Evolutionary conservation across 345 rosid species (phyloP), one percentile per base, ranked within the genome.

Genomic region (Moricandia arvensis): DNA sequence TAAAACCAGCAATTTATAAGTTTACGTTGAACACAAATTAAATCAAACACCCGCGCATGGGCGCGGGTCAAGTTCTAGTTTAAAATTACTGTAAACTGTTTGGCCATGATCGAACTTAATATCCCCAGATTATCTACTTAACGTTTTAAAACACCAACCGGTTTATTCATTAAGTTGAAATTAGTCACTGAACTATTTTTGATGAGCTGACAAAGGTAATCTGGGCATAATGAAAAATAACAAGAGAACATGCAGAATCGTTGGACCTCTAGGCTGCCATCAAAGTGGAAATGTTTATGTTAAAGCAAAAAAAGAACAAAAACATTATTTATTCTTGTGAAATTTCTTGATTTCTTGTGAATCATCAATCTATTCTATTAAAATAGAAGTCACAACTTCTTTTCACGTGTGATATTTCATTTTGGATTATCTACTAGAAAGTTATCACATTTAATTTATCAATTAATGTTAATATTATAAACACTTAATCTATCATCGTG

Each of bases 201-300:
- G 53, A 45, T 5, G 18, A 63, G 58, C 51, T 62, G n/a, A 4
- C 24, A 64, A 57, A 71, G 72, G 54, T 71, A 34, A 7, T 57
- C 4, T 24, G 8, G 72, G 54, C 12, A 45, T 31, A 30, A 77
- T 6, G 30, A 21, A 29, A 62, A 72, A 47, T 43, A 65, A 59
- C 76, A 77, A 27, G 38, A 57, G 72, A 72, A 72, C 72, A 72
- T 47, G 68, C 58, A 58, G 57, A 77, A 49, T 72, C 59, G 49
- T 72, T 72, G 77, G 77, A 72, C 15, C 80, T 82, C 87, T 90
- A 86, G 87, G 88, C 90, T 86, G 86, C 82, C 83, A 37, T 80
- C 72, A 21, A 66, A 41, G 63, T 73, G 82, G 81, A 70, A 38
- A 45, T 41, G 66, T 30, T 65, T 59, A 31, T 55, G 68, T 34